Evolutionary conservation across 768 basidiomycete species (phyloP), one percentile per base, ranked within the genome.

Genomic region (Rhodotorula graminis): DNA sequence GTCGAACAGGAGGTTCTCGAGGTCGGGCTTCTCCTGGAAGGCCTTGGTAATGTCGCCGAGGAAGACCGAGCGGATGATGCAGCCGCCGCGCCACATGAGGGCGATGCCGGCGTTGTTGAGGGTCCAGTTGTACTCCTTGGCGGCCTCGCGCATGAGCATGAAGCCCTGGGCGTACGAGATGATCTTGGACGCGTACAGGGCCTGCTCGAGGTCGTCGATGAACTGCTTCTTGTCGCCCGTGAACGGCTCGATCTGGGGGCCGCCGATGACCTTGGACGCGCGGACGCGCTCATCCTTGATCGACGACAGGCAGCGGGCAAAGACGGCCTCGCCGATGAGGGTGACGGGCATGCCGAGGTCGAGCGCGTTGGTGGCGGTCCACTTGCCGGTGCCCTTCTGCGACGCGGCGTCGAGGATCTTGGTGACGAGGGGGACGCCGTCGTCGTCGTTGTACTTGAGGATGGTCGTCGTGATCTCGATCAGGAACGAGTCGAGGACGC

Each of bases 381-480:
- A 99, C 84, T 99, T 99, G 70, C 96, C 93, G 74, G 96, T 99
- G 80, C 96, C 96, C 84, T 99, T 99, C 83, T 99, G 96, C 52
- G 95, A 95, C 71, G 96, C 96, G 79, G 90, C 82, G 82, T 99
- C 96, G 76, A 96, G 86, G 79, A 99, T 95, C 84, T 98, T 99
- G 78, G 84, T 85, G 74, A 99, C 88, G 76, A 98, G 87, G 61
- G 93, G 90, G 79, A 86, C 86, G 70, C 93, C 95, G 81, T 98
- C 95, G 67, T 92, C 90, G 79, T 98, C 96, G 72, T 94, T 93
- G 86, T 91, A 97, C 80, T 88, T 90, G 81, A 99, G 89, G 82
- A 99, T 94, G 82, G 97, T 92, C 79, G 90, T 86, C 70, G 96
- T 80, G 82, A 99, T 98, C 73, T 99, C 93, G 77, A 98, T 95